A percentile compares a stretch with the other conserved stretches of the same genome.
Conservation (phyloP, 352 stramenopile genomes). For the Blastocystis sp. region DNA sequence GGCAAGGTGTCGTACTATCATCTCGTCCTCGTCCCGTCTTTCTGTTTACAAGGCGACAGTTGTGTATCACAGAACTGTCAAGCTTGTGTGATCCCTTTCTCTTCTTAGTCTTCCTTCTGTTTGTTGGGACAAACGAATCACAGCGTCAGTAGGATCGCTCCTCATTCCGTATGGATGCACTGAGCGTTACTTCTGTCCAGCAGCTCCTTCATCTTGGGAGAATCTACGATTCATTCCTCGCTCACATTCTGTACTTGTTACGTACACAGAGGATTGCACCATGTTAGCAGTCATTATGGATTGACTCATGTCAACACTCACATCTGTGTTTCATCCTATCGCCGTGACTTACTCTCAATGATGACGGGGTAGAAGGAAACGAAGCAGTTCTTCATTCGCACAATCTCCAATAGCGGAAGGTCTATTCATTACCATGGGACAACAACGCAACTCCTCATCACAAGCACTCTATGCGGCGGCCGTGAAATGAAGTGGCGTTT, state of each 20-base stretch:
- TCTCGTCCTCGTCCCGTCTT: no score
- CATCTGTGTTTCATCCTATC: neutral
- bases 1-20: no score
- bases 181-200: no score
- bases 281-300: neutral
- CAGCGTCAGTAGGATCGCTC: no score
- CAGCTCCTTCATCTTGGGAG: neutral
- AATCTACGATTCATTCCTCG: neutral
- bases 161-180: no score
- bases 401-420: neutral
- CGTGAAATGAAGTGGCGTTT: neutral
- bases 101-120: no score
- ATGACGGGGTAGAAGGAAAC: neutral
- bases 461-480: neutral
- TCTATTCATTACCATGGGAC: neutral
- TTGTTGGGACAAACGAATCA: no score
- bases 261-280: neutral
- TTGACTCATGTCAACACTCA: neutral
- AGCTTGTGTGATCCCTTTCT: no score
- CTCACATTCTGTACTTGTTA: neutral
- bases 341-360: neutral
- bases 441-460: neutral
- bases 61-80: no score
- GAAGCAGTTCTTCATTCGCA: neutral
- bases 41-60: no score